These are phyloP conservation scores for Bjerkandera adusta DNA, from an alignment of 1,284 basidiomycete species.

Conservation along the genomic window DNA sequence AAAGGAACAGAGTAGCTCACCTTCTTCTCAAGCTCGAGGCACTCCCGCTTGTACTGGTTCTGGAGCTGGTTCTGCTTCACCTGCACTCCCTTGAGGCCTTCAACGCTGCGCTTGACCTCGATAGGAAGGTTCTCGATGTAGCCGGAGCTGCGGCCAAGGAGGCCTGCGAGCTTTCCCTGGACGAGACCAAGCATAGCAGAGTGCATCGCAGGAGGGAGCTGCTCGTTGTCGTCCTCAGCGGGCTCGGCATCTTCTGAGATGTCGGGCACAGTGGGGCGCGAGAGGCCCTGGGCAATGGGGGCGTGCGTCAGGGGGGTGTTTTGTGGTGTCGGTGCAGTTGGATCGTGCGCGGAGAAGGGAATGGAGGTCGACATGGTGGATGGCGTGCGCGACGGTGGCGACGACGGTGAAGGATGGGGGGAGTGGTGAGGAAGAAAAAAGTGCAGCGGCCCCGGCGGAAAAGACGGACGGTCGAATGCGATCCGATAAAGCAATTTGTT, in stretches of 20 bases:
- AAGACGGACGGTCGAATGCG: too few relatives aligned
- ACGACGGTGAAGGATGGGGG: slow-evolving; percentile 9
- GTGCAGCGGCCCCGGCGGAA: too few relatives aligned
- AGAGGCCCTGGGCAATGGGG: slow-evolving; percentile 65
- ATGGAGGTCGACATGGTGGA: slow-evolving; percentile 46
- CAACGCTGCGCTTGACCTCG: slow-evolving; percentile 82
- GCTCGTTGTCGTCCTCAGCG: slow-evolving; percentile 44
- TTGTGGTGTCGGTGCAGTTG: slow-evolving; percentile 75
- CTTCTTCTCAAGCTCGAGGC: slow-evolving; percentile 96
- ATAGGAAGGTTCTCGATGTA: slow-evolving; percentile 86
- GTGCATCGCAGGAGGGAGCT: slow-evolving; percentile 31
- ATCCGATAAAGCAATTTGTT: too few relatives aligned
- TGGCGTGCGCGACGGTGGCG: slow-evolving; percentile 8
- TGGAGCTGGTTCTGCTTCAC: slow-evolving; percentile 92
- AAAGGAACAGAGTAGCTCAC: slow-evolving; percentile 43
- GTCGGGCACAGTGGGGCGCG: slow-evolving; percentile 66
- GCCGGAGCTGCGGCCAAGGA: slow-evolving; percentile 81
- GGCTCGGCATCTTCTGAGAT: slow-evolving; percentile 67
- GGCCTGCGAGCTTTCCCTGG: slow-evolving; percentile 60
- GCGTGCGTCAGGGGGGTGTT: slow-evolving; percentile 77
- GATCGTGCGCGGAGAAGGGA: slow-evolving; percentile 43
- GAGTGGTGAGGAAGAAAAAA: slow-evolving; percentile 9
- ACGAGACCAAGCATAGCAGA: slow-evolving; percentile 61
- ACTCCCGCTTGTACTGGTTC: slow-evolving; percentile 95
- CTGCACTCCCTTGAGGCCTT: slow-evolving; percentile 94